Evolutionary conservation across 306 rosid genomes (phyloP), one percentile per base, ranked within the genome.

Genomic region (Abrus precatorius): DNA sequence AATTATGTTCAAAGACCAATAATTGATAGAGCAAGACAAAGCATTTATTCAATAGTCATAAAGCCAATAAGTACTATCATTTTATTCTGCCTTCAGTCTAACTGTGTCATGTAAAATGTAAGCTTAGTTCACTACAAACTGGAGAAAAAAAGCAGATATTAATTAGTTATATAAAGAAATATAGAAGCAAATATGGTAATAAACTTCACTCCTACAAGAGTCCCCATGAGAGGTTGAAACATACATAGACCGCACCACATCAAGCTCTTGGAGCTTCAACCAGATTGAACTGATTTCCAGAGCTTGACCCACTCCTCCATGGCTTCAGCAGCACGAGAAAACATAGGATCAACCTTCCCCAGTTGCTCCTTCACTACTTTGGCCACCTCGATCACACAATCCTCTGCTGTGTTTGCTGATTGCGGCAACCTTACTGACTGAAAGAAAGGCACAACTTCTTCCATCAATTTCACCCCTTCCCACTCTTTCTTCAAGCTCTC

Each of bases 401-500:
- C 97, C 82, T 92, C 97, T 3, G 91, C 89, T 2, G 89, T 91
- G 9, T 81, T 76, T 30, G 94, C 94, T n/a, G 97, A 76, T 80
- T 59, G 89, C 9, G 92, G 80, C 61, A 93, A 70, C 85, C 84
- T 87, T 29, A 93, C 74, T 29, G 99, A 84, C 82, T 96, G 97
- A 87, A 96, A 96, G 91, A 96, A 93, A 64, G 99, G 99, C 68
- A 96, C 94, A 59, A 92, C 91, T 29, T 96, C 92, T 89, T 96
- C 99, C 99, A 96, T 93, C 75, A 92, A 75, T 80, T 90, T 96
- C 87, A 96, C 97, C 64, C 99, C 99, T 82, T 96, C 92, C 99
- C 99, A 93, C 85, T 96, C 98, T 86, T 96, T 96, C 87, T 90
- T 93, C 92, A 93, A 84, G 89, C 99, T 93, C 75, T 92, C 91